Percentiles rank a stretch among this genome's conserved stretches.
Conservation (phyloP, 345 rosid species). For the Citrus trifoliata region DNA sequence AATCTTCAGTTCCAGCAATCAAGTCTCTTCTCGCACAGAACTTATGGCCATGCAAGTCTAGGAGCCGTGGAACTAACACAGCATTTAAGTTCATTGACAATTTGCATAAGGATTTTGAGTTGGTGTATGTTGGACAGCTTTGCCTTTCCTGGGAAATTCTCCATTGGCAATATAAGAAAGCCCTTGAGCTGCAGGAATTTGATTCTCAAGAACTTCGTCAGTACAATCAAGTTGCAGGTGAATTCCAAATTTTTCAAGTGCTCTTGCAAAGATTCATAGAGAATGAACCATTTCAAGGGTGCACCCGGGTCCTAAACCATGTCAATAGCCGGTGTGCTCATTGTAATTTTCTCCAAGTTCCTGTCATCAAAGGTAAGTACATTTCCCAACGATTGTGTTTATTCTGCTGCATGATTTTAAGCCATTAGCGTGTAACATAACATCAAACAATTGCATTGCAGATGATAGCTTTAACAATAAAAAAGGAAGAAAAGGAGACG, state of each 20-base stretch:
- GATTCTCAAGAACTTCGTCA: constrained; percentile 33
- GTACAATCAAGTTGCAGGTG: constrained; percentile 70
- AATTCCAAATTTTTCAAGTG: constrained; percentile 82
- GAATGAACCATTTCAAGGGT: constrained; percentile 70
- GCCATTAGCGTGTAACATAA: not conserved
- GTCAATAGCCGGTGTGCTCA: constrained; percentile 53
- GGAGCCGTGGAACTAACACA: constrained; percentile 31
- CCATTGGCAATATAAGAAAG: constrained; percentile 65
- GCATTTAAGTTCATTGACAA: constrained; percentile 39
- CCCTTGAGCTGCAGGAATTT: constrained; percentile 39
- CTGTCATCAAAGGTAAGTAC: constrained; percentile 60
- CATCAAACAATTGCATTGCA: constrained; percentile 15
- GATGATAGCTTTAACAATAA: constrained; percentile 47
- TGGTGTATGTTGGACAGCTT: constrained; percentile 73
- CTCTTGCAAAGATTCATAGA: constrained; percentile 71
- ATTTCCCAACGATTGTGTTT: not conserved
- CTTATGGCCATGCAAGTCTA: constrained; percentile 41
- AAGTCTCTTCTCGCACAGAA: constrained; percentile 35
- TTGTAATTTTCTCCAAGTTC: constrained; percentile 68
- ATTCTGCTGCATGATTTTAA: not conserved
- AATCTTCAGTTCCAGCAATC: constrained; percentile 12
- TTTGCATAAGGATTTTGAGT: constrained; percentile 55
- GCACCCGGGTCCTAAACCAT: constrained; percentile 54
- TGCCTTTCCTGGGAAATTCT: constrained; percentile 95
- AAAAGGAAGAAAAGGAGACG: constrained; percentile 42